Percentiles rank a stretch among this genome's conserved stretches.
phyloP scores from a whole-genome alignment of 164 flowering plant species.

The Akebia trifoliata region DNA sequence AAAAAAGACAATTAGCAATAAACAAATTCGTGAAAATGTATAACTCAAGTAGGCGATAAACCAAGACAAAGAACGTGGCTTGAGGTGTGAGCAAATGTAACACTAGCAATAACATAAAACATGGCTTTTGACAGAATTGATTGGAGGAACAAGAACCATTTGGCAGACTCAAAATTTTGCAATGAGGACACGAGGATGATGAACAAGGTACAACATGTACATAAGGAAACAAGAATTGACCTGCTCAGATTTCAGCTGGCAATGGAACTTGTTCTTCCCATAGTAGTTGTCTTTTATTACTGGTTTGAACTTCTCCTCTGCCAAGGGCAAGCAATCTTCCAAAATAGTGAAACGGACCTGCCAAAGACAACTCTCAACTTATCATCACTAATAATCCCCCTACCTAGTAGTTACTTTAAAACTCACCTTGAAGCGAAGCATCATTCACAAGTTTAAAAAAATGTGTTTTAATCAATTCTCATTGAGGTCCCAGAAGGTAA shows the following conservation, averaged over 20 bases:
- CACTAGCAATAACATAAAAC: too few relatives aligned
- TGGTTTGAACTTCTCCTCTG: conserved; percentile 46
- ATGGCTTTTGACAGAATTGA: too few relatives aligned
- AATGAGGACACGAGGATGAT: not conserved
- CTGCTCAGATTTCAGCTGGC: conserved; percentile 43
- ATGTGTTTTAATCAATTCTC: too few relatives aligned
- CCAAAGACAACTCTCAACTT: conserved; percentile 1
- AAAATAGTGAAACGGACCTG: conserved; percentile 49
- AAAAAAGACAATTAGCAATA: too few relatives aligned
- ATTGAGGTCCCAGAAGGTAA: too few relatives aligned
- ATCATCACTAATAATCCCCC: not conserved
- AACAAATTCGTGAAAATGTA: too few relatives aligned
- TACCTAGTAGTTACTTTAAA: not conserved
- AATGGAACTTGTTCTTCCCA: conserved; percentile 37
- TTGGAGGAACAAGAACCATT: too few relatives aligned
- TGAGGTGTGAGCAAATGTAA: too few relatives aligned
- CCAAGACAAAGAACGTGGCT: too few relatives aligned
- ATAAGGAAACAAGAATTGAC: conserved; percentile 17
- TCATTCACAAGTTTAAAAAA: too few relatives aligned
- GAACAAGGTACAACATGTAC: not conserved
- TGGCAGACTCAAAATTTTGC: not conserved
- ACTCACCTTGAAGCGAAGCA: too few relatives aligned
- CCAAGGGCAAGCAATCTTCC: conserved; percentile 49
- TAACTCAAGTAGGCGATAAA: too few relatives aligned
- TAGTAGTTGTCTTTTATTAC: conserved; percentile 47